phyloP scores from a whole-genome alignment of 1,284 basidiomycete species.

The Cryptococcus sp. region DNA sequence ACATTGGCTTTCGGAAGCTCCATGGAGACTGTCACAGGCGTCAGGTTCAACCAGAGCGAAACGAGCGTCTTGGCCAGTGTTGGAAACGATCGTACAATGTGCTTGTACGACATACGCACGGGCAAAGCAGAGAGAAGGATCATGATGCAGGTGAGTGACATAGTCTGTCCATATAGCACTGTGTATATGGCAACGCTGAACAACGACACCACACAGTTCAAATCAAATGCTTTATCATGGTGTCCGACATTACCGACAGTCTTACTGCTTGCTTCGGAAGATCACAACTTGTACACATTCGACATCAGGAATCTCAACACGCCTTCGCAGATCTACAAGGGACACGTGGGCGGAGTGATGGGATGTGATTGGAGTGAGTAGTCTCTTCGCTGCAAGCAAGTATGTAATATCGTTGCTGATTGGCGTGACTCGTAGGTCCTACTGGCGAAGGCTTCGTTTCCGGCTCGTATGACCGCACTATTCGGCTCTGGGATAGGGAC shows the following conservation, averaged over 20 bases:
- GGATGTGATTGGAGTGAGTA: constrained; percentile 78
- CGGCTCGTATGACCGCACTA: constrained; percentile 93
- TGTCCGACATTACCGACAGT: constrained; percentile 93
- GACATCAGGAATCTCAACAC: constrained; percentile 83
- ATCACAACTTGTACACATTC: constrained; percentile 98
- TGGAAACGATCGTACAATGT: constrained; percentile 92
- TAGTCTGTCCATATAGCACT: not conserved
- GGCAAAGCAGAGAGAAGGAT: constrained; percentile 90
- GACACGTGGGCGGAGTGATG: constrained; percentile 94
- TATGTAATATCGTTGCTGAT: not conserved
- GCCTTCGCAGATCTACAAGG: constrained; percentile 95
- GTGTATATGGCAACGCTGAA: not conserved
- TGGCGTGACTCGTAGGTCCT: constrained; percentile 56
- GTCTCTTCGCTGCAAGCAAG: not conserved
- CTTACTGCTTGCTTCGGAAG: constrained; percentile 90
- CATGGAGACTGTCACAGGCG: constrained; percentile 79
- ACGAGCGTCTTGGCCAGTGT: constrained; percentile 89
- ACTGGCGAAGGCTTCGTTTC: constrained; percentile 96
- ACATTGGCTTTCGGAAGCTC: constrained; percentile 80
- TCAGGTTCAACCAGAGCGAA: constrained; percentile 93
- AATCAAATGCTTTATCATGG: constrained; percentile 87
- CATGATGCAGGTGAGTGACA: constrained; percentile 72
- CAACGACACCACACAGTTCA: constrained; percentile 60
- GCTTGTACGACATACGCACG: constrained; percentile 92
- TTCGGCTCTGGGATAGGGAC: constrained; percentile 90